Evolutionary conservation across 164 flowering plant genomes (phyloP), one percentile per base, ranked within the genome.

Genomic region (Cinnamomum chago): DNA sequence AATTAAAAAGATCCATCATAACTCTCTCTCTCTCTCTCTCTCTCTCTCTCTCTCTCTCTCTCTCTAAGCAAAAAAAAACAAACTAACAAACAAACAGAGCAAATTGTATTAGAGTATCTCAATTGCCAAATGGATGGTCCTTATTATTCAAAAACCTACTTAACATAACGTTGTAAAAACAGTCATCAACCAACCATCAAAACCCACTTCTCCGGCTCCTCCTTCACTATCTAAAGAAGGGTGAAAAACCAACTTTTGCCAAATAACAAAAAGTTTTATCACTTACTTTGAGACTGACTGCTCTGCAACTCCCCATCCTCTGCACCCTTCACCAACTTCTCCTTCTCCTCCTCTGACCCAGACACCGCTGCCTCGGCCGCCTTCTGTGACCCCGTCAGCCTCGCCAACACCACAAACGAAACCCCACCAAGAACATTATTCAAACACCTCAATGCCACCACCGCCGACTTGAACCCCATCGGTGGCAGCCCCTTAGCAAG

Each of bases 381-480:
- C 68, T 83, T 86, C 81, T 94, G 99, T 0, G 97, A 88, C 3
- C 99, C 99, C 0, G 99, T 95, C 81, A 93, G 25, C 85, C 92
- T 88, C 0, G 99, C 98, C 81, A 95, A 78, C 10, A 88, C 58
- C 60, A 93, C 99, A 73, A 95, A 95, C 0, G 99, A 79, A 85
- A 89, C 81, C 14, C 98, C 99, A 3, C 99, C 99, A 33, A 95
- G 86, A 20, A 95, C 84, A 78, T 95, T 95, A 76, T 95, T 93
- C 82, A 87, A 30, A 70, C 89, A 86, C 73, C 98, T 83, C 81
- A 95, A 79, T 18, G 82, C 86, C 70, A 93, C 83, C 25, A 95
- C 94, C 0, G 93, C 87, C 12, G 86, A 58, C 87, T 93, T 92
- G 76, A 95, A 95, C 0, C 77, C 81, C 47, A 86, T 13, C 0